These are phyloP conservation scores for Paracamarosporium sp. DNA, from an alignment of 2,329 filamentous ascomycete species.

Conservation along the genomic window DNA sequence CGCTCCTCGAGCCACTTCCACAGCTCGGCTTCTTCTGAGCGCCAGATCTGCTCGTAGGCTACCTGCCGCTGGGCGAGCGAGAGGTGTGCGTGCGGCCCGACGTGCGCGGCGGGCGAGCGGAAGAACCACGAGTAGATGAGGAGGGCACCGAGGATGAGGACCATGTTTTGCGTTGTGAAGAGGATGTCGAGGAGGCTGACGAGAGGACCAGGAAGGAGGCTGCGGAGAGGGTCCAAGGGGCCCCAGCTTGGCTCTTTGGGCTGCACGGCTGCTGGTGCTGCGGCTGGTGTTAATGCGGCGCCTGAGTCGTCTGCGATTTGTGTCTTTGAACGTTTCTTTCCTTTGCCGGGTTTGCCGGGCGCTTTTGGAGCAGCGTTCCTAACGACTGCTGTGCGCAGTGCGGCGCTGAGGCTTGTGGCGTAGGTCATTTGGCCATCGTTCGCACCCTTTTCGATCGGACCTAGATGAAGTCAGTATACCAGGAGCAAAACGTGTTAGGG, in stretches of 20 bases:
- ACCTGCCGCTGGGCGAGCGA: slow-evolving; percentile 70
- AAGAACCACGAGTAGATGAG: slow-evolving; percentile 43
- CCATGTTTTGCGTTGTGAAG: slow-evolving; percentile 77
- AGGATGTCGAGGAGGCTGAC: slow-evolving; percentile 73
- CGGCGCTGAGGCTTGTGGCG: slow-evolving; percentile 78
- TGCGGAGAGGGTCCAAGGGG: slow-evolving; percentile 77
- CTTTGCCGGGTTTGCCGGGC: slow-evolving; percentile 53
- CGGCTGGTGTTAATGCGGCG: slow-evolving; percentile 29
- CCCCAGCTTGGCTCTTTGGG: slow-evolving; percentile 68
- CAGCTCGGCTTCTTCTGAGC: slow-evolving; percentile 82
- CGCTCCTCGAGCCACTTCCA: slow-evolving; percentile 95
- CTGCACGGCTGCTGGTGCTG: slow-evolving; percentile 24
- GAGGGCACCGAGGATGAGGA: slow-evolving; percentile 72
- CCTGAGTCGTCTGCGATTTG: slow-evolving; percentile 54
- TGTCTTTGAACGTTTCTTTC: slow-evolving; percentile 66
- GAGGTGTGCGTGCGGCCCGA: slow-evolving; percentile 35
- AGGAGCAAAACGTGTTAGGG: slow-evolving; percentile 9
- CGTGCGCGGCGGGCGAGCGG: slow-evolving; percentile 37
- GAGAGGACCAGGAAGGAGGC: slow-evolving; percentile 69
- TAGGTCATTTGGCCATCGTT: slow-evolving; percentile 88
- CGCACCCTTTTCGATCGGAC: slow-evolving; percentile 93
- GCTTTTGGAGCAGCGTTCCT: slow-evolving; percentile 60
- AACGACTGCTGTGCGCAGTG: slow-evolving; percentile 75
- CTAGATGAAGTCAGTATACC: slow-evolving; percentile 54
- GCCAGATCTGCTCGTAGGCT: slow-evolving; percentile 94